Percentiles rank a stretch among this genome's conserved stretches.
Evolutionary conservation across 306 rosid species (phyloP).

Genomic region (Sindora glabra): DNA sequence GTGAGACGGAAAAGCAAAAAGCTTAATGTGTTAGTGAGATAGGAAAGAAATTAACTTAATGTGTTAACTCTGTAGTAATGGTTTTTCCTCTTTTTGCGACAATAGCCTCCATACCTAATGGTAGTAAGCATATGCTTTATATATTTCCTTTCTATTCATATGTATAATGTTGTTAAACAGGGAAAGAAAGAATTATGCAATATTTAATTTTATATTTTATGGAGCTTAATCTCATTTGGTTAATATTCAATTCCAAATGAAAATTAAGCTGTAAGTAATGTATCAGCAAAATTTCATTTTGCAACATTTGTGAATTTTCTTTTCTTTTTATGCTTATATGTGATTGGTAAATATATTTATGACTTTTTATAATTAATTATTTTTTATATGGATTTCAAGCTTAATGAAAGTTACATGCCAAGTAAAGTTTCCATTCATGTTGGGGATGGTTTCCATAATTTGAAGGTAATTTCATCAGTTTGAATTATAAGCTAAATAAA

Average conservation of each 20-base stretch:
- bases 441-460: constrained; percentile 58
- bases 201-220: constrained; percentile 31
- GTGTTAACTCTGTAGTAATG: constrained; percentile 59
- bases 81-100: constrained; percentile 44
- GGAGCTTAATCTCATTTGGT: constrained; percentile 56
- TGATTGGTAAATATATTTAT: not conserved
- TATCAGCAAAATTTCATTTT: not conserved
- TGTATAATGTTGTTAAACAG: not conserved
- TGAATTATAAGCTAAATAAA: not conserved
- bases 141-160: not conserved
- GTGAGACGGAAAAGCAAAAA: too few species aligned
- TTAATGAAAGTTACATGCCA: constrained; percentile 54
- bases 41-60: constrained; percentile 57
- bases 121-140: constrained; percentile 23
- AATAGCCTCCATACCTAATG: constrained; percentile 48
- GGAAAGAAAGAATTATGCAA: not conserved
- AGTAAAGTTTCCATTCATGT: constrained; percentile 44
- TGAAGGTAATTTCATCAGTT: constrained; percentile 30
- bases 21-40: too few species aligned
- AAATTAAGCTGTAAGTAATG: constrained; percentile 49
- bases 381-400: constrained; percentile 51
- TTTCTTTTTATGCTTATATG: not conserved
- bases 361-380: constrained; percentile 34
- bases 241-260: constrained; percentile 58
- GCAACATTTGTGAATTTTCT: not conserved